Evolutionary conservation across 805 yeast species (phyloP), one percentile per base, ranked within the genome.

Genomic region (Candida andamanensis): DNA sequence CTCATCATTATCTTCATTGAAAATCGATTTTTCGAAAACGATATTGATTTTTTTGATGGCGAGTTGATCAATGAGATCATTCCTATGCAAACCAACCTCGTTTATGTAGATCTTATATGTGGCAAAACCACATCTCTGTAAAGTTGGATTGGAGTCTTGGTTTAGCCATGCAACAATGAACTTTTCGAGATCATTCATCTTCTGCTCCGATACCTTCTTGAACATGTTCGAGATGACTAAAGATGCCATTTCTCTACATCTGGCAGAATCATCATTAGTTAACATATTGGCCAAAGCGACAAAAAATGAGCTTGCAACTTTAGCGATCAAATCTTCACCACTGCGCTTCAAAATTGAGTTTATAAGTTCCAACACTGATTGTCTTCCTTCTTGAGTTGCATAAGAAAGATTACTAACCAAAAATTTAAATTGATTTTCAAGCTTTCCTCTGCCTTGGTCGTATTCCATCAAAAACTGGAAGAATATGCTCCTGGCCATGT

Each of bases 381-480:
- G 80, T 32, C 97, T 69, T 32, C 98, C 98, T 25, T 76, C 69
- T 36, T 83, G 83, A 3, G 95, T 78, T 4, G 94, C 89, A 52
- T 92, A 92, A 15, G 78, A 71, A 41, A 92, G 62, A 53, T 92
- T 92, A 34, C 75, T 76, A 6, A 89, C 83, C 56, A 92, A 66
- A 50, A 81, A 78, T 41, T 80, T 77, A 58, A 90, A 80, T 42
- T 85, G 94, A 45, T 80, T 84, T 41, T 84, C 92, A 29, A 92
- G 54, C 42, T 85, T 74, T 4, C 90, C 87, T 46, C 79, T 72
- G 19, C 97, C 87, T 60, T 90, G 97, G 46, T 95, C 97, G 50
- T 85, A 92, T 46, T 87, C 95, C 82, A 86, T 82, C 49, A 92
- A 60, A 46, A 92, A 92, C 46, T 80, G 87, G 54, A 77, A 82